These are phyloP conservation scores for Cladophialophora yegresii DNA, from an alignment of 2,329 filamentous ascomycete species.

Conservation along the genomic window DNA sequence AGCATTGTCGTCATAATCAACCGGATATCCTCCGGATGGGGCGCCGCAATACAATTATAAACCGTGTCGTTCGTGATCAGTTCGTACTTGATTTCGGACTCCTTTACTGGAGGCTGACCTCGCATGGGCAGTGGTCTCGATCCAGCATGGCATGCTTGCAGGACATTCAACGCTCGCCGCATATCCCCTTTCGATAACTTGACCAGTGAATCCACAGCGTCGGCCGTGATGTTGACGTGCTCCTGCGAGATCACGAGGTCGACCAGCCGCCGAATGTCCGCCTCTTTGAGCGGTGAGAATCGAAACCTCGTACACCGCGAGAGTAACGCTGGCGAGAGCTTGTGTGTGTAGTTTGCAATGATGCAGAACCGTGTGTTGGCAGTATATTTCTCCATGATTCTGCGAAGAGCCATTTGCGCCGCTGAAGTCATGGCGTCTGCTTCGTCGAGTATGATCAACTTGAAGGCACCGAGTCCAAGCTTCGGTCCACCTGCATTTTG, in stretches of 20 bases:
- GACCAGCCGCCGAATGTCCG: constrained; percentile 79
- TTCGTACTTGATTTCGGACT: constrained; percentile 72
- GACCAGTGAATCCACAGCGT: constrained; percentile 81
- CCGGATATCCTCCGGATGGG: constrained; percentile 83
- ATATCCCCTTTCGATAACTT: constrained; percentile 92
- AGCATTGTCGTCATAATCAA: constrained; percentile 83
- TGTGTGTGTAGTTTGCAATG: constrained; percentile 98
- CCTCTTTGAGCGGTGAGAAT: constrained; percentile 89
- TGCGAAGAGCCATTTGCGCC: constrained; percentile 91
- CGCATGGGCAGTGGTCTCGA: constrained; percentile 62
- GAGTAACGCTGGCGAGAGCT: constrained; percentile 86
- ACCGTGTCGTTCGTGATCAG: constrained; percentile 89
- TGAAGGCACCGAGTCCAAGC: constrained; percentile 70
- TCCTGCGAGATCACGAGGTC: constrained; percentile 90
- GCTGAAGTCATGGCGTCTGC: constrained; percentile 99
- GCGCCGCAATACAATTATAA: constrained; percentile 95
- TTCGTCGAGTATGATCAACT: constrained; percentile 96
- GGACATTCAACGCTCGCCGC: constrained; percentile 88
- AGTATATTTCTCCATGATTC: constrained; percentile 99
- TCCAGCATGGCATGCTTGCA: constrained; percentile 94
- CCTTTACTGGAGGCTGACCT: constrained; percentile 47
- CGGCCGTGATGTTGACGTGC: constrained; percentile 75
- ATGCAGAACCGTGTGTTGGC: constrained; percentile 97
- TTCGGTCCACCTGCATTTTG: constrained; percentile 47
- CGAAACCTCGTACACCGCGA: constrained; percentile 93